Percentiles rank a stretch among this genome's conserved stretches.
These are phyloP conservation scores for Argentina anserina DNA, from an alignment of 306 rosid genomes.

Conservation along the genomic window DNA sequence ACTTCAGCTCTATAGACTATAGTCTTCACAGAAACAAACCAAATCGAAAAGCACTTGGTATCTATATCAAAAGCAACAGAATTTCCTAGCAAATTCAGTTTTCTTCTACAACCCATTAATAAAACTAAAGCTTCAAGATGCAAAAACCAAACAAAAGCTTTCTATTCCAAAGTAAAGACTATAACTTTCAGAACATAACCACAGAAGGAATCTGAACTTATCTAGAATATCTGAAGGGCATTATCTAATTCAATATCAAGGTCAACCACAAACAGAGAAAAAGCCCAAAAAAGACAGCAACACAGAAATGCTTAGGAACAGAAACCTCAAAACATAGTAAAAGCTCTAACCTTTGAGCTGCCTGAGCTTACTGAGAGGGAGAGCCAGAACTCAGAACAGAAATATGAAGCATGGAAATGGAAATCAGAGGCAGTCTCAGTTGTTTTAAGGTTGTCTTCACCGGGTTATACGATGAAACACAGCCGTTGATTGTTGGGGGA, in stretches of 20 bases:
- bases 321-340: not conserved
- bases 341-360: constrained; percentile 4
- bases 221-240: not conserved
- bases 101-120: not conserved
- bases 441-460: not conserved
- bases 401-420: not conserved
- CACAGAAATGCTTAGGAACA: not conserved
- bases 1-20: not conserved
- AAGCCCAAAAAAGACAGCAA: not conserved
- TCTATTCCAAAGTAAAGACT: not conserved
- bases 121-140: not conserved
- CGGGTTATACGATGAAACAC: constrained; percentile 1
- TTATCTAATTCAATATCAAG: not conserved
- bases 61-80: not conserved
- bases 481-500: constrained; percentile 25
- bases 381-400: not conserved
- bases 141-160: not conserved
- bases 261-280: not conserved
- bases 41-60: not conserved
- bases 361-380: not conserved
- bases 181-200: not conserved
- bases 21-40: not conserved
- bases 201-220: not conserved
- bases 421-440: not conserved
- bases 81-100: not conserved